phyloP scores from a whole-genome alignment of 2,329 filamentous ascomycete genomes.

The Coleophoma eucalyptorum region DNA sequence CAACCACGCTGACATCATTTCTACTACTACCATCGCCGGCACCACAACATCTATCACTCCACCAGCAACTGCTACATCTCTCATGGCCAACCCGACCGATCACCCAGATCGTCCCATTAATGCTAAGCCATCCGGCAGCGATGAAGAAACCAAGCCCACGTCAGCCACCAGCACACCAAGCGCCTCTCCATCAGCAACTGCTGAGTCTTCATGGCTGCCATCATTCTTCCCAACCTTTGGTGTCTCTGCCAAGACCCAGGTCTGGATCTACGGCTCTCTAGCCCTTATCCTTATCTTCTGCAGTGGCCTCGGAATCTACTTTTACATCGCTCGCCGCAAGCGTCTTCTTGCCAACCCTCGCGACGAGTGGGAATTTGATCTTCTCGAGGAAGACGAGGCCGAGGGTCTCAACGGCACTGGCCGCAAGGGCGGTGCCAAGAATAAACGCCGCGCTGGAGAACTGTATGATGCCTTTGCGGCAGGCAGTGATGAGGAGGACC shows the following conservation, averaged over 20 bases:
- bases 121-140: constrained; percentile 23
- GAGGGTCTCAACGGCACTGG: constrained; percentile 43
- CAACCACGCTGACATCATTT: constrained; percentile 63
- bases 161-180: constrained; percentile 21
- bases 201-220: constrained; percentile 55
- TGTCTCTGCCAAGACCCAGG: constrained; percentile 78
- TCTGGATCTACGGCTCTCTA: constrained; percentile 89
- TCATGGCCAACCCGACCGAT: constrained; percentile 50
- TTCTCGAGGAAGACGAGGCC: constrained; percentile 78
- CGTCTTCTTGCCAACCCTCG: constrained; percentile 70
- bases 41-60: constrained; percentile 37
- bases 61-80: constrained; percentile 38
- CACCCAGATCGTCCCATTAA: constrained; percentile 61
- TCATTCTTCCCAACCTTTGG: constrained; percentile 89
- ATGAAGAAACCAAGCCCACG: constrained; percentile 11
- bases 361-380: constrained; percentile 91
- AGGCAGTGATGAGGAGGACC: constrained; percentile 69
- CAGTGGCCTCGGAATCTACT: constrained; percentile 72
- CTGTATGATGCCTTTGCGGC: constrained; percentile 97
- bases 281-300: constrained; percentile 86
- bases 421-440: constrained; percentile 43
- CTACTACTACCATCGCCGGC: constrained; percentile 59
- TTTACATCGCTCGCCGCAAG: constrained; percentile 75
- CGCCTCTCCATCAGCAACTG: constrained; percentile 17
- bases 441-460: constrained; percentile 66